These are phyloP conservation scores for Aspergillus mulundensis DNA, from an alignment of 495 filamentous ascomycete species.

Conservation along the genomic window DNA sequence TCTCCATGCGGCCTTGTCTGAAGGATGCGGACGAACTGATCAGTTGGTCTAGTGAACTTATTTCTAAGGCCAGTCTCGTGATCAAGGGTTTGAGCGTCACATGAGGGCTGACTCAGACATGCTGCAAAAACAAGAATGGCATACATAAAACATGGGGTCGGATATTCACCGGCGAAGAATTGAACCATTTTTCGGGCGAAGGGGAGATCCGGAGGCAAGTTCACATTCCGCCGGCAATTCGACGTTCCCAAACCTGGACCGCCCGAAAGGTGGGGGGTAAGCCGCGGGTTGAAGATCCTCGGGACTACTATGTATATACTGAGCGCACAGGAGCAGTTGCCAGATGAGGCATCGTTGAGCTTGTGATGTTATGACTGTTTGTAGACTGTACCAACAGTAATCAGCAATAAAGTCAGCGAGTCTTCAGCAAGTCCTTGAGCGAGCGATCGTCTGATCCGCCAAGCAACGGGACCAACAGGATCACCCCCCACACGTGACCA, in stretches of 20 bases:
- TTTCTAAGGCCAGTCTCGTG: background rate
- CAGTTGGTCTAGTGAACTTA: background rate
- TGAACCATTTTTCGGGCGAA: conserved; percentile 24
- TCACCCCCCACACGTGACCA: conserved; percentile 30
- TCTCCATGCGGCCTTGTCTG: no score
- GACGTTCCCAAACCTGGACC: background rate
- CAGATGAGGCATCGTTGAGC: background rate
- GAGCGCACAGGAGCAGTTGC: background rate
- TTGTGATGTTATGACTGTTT: background rate
- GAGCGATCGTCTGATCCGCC: conserved; percentile 11
- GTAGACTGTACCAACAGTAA: background rate
- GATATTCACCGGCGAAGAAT: conserved; percentile 9
- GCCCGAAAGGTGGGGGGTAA: conserved; percentile 6
- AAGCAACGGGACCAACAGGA: conserved; percentile 13
- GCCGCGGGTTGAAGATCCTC: conserved; percentile 12
- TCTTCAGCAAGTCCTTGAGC: background rate
- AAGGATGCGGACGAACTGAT: background rate
- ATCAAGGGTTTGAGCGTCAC: background rate
- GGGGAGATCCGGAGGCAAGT: conserved; percentile 20
- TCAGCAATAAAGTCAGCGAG: background rate
- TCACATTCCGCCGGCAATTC: conserved; percentile 17
- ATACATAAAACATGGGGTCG: background rate
- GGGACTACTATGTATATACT: background rate
- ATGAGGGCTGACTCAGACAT: background rate
- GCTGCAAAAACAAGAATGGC: background rate